A percentile compares a stretch with the other conserved stretches of the same genome.
These are phyloP conservation scores for Phanerochaete sordida DNA, from an alignment of 768 basidiomycete genomes.

Conservation along the genomic window DNA sequence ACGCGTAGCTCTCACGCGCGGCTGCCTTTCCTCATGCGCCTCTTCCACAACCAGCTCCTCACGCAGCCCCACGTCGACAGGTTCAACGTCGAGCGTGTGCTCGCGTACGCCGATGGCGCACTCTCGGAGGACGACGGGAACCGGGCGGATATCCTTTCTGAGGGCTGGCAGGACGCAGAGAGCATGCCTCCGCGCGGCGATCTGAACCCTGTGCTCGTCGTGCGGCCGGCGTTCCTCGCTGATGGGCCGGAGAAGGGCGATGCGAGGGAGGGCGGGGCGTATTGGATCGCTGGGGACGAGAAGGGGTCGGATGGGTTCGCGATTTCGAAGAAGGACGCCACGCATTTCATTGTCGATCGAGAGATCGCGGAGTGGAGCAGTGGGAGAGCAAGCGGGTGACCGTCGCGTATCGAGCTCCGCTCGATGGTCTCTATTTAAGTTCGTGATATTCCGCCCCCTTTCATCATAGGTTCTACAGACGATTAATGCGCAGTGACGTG, in stretches of 20 bases:
- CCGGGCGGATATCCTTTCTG: constrained; percentile 37
- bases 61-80: constrained; percentile 55
- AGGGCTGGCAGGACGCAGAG: constrained; percentile 38
- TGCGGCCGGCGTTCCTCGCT: constrained; percentile 57
- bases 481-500: too few relatives aligned
- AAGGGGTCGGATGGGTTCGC: constrained; percentile 33
- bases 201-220: constrained; percentile 43
- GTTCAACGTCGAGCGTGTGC: constrained; percentile 48
- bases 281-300: constrained; percentile 37
- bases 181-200: constrained; percentile 42
- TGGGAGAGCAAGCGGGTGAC: constrained; percentile 52
- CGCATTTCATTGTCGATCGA: constrained; percentile 57
- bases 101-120: constrained; percentile 47
- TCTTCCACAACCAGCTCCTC: constrained; percentile 45
- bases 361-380: constrained; percentile 42
- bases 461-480: too few relatives aligned
- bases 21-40: constrained; percentile 46
- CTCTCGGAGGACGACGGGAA: constrained; percentile 46
- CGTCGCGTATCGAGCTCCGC: constrained; percentile 49
- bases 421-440: too few relatives aligned
- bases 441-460: too few relatives aligned
- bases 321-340: constrained; percentile 62
- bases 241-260: constrained; percentile 46
- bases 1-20: constrained; percentile 39
- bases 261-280: constrained; percentile 31